Conservation (phyloP, 2,329 filamentous ascomycete species). For the Fusarium citri region DNA sequence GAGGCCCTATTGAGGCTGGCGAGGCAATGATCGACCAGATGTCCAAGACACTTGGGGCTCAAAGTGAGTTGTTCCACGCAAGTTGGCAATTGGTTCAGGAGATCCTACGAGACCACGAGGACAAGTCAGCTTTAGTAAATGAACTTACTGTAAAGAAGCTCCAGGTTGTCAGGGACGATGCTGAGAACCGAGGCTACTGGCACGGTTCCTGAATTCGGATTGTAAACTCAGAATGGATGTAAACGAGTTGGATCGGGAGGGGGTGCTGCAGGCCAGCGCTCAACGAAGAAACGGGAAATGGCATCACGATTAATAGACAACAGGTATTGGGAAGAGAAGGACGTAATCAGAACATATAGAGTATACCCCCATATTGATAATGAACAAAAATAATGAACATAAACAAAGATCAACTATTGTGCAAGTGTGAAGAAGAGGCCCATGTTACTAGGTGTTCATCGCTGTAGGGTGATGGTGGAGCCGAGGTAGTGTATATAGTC, state of each 20-base stretch:
- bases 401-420: neutral
- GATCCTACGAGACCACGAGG: neutral
- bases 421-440: neutral
- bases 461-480: neutral
- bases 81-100: conserved; percentile 7
- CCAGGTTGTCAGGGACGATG: neutral
- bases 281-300: neutral
- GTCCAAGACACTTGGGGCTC: neutral
- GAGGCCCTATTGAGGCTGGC: conserved; percentile 5
- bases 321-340: neutral
- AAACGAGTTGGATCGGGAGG: rapidly evolving
- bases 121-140: neutral
- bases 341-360: neutral
- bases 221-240: neutral
- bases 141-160: neutral
- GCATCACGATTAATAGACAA: neutral
- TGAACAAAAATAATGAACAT: neutral
- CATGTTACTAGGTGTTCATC: too few relatives aligned
- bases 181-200: neutral
- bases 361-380: neutral
- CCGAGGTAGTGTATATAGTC: rapidly evolving
- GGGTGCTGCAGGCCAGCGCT: neutral
- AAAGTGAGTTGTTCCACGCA: conserved; percentile 16
- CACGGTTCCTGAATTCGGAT: neutral
- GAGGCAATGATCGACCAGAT: neutral